Conservation (phyloP, 108 stramenopile genomes). For the Bacterosira constricta region DNA sequence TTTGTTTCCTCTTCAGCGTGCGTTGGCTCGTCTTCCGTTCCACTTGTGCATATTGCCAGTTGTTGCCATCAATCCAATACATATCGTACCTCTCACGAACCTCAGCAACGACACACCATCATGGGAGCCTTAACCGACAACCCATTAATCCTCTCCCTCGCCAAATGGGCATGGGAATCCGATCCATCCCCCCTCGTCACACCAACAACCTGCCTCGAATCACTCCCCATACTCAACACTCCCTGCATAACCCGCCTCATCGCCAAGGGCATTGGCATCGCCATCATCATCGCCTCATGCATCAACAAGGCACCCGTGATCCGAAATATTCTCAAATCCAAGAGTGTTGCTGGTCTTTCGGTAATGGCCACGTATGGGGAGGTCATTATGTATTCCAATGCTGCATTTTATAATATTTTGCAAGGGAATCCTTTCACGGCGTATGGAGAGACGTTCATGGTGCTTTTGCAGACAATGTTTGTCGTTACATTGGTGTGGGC, state of each 20-base stretch:
- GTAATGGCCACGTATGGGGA: conserved; percentile 61
- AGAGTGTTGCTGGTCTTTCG: conserved; percentile 68
- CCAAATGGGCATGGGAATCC: conserved; percentile 69
- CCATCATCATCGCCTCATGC: conserved; percentile 69
- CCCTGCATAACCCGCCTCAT: conserved; percentile 64
- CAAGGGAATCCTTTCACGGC: conserved; percentile 78
- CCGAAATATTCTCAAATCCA: conserved; percentile 56
- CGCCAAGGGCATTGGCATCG: conserved; percentile 70
- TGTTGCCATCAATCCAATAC: too few species aligned
- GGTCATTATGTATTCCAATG: conserved; percentile 69
- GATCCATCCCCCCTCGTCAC: conserved; percentile 49
- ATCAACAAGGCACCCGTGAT: conserved; percentile 82
- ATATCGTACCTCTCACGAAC: too few species aligned
- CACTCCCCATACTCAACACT: conserved; percentile 54
- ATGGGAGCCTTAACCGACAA: conserved; percentile 15
- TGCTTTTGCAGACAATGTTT: conserved; percentile 61
- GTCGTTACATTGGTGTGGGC: conserved; percentile 63
- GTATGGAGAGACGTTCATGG: conserved; percentile 78
- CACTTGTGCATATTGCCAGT: too few species aligned
- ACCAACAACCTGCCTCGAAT: conserved; percentile 45
- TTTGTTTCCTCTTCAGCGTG: too few species aligned
- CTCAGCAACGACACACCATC: too few species aligned
- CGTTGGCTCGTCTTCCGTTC: too few species aligned
- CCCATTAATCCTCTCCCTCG: conserved; percentile 49
- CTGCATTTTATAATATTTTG: conserved; percentile 68